Base-by-base conservation (phyloP, 1,284 basidiomycete species). In the Trichosporon sp. region DNA sequence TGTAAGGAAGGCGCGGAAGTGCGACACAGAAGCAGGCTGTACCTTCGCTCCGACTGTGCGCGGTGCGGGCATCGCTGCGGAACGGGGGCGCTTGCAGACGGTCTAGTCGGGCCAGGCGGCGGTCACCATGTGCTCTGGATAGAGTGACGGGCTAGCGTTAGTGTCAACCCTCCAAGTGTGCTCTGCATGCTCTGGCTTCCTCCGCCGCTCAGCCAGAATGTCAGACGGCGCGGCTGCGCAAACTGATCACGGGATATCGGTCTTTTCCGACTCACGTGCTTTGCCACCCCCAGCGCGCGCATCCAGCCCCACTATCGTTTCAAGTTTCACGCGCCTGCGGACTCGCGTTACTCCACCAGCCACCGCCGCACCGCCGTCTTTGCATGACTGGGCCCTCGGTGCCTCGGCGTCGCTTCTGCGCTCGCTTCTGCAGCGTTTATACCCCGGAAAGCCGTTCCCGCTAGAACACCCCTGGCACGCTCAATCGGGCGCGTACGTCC, bases 201-300 rank as follows among this genome's bases (percentile, higher is more conserved):
- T n/a, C n/a, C n/a, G n/a, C n/a, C n/a, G n/a, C n/a, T n/a, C n/a
- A n/a, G n/a, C n/a, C n/a, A n/a, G n/a, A n/a, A n/a, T n/a, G n/a
- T n/a, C n/a, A n/a, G n/a, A n/a, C n/a, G n/a, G n/a, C n/a, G n/a
- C n/a, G 4, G 35, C 35, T 38, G 35, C 35, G 35, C 35, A 38
- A 8, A 38, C 4, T 3, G 38, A 18, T 42, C 38, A 42, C 38
- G 38, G n/a, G 38, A n/a, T n/a, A 18, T 38, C 38, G 38, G 38
- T 42, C 38, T 75, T 47, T 2, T 58, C 70, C 2, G 74, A 71
- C 31, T 58, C 27, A 32, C 34, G 4, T 38, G 38, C 62, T 42
- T 42, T 42, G 38, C 38, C 38, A 42, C 38, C 38, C 8, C 38
- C 7, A n/a, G n/a, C n/a, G n/a, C n/a, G n/a, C n/a, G 12, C 35